phyloP scores from a whole-genome alignment of 352 stramenopile genomes.

The Globisporangium abappressorium region DNA sequence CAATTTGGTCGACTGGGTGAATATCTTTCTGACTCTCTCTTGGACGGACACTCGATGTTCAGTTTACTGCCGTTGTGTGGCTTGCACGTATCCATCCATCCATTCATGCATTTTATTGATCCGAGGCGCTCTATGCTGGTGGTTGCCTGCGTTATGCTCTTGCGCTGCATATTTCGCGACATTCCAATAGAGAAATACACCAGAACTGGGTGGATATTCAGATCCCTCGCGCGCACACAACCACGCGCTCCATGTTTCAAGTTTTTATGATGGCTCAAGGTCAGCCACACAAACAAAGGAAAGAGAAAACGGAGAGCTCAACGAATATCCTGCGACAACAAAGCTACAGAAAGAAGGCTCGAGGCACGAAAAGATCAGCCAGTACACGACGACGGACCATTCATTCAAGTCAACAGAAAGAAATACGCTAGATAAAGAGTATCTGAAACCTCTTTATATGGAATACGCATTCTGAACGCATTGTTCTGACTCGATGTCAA shows the following conservation, averaged over 20 bases:
- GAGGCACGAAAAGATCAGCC: not conserved
- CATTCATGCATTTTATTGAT: not conserved
- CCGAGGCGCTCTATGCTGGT: not conserved
- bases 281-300: not conserved
- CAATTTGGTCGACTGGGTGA: not conserved
- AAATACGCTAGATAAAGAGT: not conserved
- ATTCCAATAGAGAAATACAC: not conserved
- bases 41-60: not conserved
- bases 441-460: not conserved
- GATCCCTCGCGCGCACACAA: not conserved
- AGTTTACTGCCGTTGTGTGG: not conserved
- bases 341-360: not conserved
- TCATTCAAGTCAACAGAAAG: not conserved
- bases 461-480: not conserved
- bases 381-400: not conserved
- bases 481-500: not conserved
- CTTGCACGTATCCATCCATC: not conserved
- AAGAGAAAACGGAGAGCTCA: conserved; percentile 3
- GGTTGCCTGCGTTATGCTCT: not conserved
- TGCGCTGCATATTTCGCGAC: conserved; percentile 6
- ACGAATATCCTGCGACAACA: conserved; percentile 3
- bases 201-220: not conserved
- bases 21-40: not conserved
- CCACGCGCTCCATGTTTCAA: not conserved
- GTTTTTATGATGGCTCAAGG: not conserved